Evolutionary conservation across 495 filamentous ascomycete genomes (phyloP).

Genomic region (Rostrohypoxylon terebratum): DNA sequence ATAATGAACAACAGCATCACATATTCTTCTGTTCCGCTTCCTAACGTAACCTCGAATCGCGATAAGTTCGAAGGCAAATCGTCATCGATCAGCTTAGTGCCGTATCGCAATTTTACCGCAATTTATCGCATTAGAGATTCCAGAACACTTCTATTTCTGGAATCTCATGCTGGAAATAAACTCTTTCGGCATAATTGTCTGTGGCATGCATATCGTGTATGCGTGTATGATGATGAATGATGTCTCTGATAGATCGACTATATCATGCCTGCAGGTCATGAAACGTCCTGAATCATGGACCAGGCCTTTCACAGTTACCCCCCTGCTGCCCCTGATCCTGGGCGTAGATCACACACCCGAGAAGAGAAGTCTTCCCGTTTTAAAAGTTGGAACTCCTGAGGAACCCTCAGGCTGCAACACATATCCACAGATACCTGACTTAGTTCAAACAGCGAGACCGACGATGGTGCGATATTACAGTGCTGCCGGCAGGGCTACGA

Average conservation of each 20-base stretch:
- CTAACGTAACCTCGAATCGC: not conserved
- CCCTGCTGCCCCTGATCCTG: conserved; percentile 26
- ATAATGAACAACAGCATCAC: not conserved
- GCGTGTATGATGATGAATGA: conserved; percentile 33
- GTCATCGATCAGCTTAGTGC: not conserved
- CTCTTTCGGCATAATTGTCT: conserved; percentile 12
- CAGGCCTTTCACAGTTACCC: conserved; percentile 24
- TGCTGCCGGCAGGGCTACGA: conserved; percentile 39
- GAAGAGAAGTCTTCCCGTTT: conserved; percentile 35
- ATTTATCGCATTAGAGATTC: conserved; percentile 23
- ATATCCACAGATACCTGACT: conserved; percentile 15
- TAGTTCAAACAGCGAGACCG: conserved; percentile 34
- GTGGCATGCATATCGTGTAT: conserved; percentile 24
- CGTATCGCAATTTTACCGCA: conserved; percentile 14
- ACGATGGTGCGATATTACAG: conserved; percentile 36
- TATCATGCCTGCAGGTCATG: conserved; percentile 42
- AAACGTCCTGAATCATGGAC: conserved; percentile 45
- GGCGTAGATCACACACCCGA: conserved; percentile 46
- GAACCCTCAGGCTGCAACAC: conserved; percentile 2
- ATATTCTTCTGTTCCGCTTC: not conserved
- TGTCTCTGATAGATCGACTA: conserved; percentile 35
- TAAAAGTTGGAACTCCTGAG: conserved; percentile 5
- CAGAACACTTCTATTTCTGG: conserved; percentile 28
- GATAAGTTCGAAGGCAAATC: not conserved
- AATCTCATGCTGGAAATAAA: not conserved